Evolutionary conservation across 108 stramenopile species (phyloP).

Genomic region (Nitzschia palea): DNA sequence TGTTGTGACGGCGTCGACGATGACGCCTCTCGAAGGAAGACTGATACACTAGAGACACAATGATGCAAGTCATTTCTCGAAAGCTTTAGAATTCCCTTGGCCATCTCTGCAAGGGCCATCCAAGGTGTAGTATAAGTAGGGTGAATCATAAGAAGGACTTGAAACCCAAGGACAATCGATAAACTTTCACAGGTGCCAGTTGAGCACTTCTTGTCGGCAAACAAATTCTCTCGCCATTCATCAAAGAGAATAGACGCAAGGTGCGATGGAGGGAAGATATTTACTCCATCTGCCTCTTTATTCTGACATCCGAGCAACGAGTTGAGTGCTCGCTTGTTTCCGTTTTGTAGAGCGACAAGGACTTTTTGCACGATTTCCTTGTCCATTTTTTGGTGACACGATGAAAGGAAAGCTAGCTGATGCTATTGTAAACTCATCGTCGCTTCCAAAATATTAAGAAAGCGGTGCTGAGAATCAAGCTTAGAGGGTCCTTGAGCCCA

Average conservation of each 20-base stretch:
- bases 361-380: neutral
- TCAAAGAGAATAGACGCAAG: neutral
- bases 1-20: too few species aligned
- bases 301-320: neutral
- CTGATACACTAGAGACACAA: slow-evolving; percentile 15
- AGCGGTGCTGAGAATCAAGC: too few species aligned
- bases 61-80: neutral
- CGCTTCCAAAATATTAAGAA: too few species aligned
- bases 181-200: neutral
- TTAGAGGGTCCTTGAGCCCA: too few species aligned
- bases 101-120: slow-evolving; percentile 11
- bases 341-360: neutral
- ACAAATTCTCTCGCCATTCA: neutral
- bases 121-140: slow-evolving; percentile 26
- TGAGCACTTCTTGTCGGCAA: neutral
- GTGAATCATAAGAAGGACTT: slow-evolving; percentile 27
- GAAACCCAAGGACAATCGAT: slow-evolving; percentile 1
- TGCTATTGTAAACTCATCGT: too few species aligned
- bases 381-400: neutral
- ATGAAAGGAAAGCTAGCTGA: neutral
- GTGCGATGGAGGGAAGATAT: neutral
- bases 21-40: slow-evolving; percentile 13
- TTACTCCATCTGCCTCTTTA: neutral
- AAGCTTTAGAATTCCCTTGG: neutral
- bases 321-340: slow-evolving; percentile 1